Evolutionary conservation across 2,329 filamentous ascomycete species (phyloP), one percentile per base, ranked within the genome.

Genomic region (Penicillium aurantiogriseum): DNA sequence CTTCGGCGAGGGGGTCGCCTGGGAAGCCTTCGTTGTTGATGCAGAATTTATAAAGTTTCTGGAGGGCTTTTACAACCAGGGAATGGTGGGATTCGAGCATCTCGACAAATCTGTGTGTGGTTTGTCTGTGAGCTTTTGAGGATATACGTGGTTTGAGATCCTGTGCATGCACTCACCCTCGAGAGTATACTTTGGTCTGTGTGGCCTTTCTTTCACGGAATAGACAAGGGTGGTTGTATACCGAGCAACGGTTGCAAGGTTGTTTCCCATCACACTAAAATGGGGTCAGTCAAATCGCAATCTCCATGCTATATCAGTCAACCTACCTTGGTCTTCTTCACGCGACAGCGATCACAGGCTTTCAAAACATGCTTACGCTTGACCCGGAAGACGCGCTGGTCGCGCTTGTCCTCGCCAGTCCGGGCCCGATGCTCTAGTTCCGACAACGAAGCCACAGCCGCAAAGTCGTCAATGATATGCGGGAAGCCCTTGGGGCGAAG

Each of bases 291-390:
- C 31, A 46, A 43, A 53, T 36, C 23, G 35, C 44, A 38, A 36
- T 39, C 8, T 13, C 7, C 19, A 21, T 33, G 21, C 10, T 35
- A 13, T 21, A 17, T 11, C 19, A 17, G 13, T 13, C 8, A 4
- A 68, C 64, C 57, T 58, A 77, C 76, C 70, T 78, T 78, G 56
- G 76, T 77, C 63, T 78, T 78, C 61, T 78, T 78, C 44, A 78
- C 74, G 54, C 76, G 73, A 63, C 76, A 78, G n/a, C 75, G 74
- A 68, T 78, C 76, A 58, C 76, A 78, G 6, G 76, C 76, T 55
- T 77, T 78, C 17, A 77, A 61, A 31, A 78, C 76, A 69, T 78
- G 76, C 60, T 78, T 78, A 42, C 76, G 71, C 61, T 77, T 78
- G 36, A 76, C 74, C 13, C 76, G 72, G 59, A 76, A 77, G 27